Conservation (phyloP, 2,329 filamentous ascomycete species). For the Chrysoporthe puriensis region DNA sequence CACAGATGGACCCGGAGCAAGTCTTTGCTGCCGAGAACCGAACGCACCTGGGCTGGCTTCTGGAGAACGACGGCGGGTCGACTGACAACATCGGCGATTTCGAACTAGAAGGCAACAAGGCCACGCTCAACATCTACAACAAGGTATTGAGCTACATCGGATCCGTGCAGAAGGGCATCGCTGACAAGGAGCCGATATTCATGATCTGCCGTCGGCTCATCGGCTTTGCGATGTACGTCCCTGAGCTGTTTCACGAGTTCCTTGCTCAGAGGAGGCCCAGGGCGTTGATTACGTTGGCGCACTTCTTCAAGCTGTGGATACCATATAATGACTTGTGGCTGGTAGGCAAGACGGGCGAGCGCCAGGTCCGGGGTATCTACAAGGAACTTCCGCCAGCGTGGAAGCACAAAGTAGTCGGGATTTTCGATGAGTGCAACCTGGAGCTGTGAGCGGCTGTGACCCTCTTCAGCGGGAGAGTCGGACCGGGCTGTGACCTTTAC, state of each 20-base stretch:
- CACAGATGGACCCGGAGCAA: slow-evolving; percentile 38
- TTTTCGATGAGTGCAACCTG: slow-evolving; percentile 37
- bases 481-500: neutral
- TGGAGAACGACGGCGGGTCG: slow-evolving; percentile 36
- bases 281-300: slow-evolving; percentile 43
- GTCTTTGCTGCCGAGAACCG: slow-evolving; percentile 38
- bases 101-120: slow-evolving; percentile 37
- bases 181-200: slow-evolving; percentile 36
- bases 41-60: slow-evolving; percentile 39
- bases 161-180: slow-evolving; percentile 37
- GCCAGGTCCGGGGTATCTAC: slow-evolving; percentile 43
- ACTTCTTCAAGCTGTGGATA: slow-evolving; percentile 45
- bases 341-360: slow-evolving; percentile 41
- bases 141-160: slow-evolving; percentile 42
- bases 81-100: slow-evolving; percentile 34
- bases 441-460: neutral
- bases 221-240: slow-evolving; percentile 42
- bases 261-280: slow-evolving; percentile 41
- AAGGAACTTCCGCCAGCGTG: slow-evolving; percentile 41
- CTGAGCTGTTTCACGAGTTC: slow-evolving; percentile 40
- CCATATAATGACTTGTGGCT: slow-evolving; percentile 42
- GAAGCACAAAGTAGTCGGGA: slow-evolving; percentile 40
- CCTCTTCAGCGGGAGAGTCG: neutral
- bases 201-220: slow-evolving; percentile 41
- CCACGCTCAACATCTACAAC: slow-evolving; percentile 36